Conservation (phyloP, 257 asterid species). For the Solanum tarapatanum region DNA sequence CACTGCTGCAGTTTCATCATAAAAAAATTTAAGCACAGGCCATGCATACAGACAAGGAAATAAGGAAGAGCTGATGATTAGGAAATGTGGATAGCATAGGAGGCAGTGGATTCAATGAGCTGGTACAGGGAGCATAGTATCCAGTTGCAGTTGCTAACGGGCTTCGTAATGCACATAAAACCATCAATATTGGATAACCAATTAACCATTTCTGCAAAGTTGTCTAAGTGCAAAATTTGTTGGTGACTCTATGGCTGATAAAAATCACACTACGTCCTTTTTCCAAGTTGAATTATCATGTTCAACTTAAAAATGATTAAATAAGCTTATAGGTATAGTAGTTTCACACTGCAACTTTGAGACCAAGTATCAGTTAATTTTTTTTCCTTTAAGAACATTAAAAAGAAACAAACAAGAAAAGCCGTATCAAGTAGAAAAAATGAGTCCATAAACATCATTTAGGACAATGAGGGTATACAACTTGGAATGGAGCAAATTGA, state of each 20-base stretch:
- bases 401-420: neutral
- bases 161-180: neutral
- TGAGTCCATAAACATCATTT: neutral
- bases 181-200: neutral
- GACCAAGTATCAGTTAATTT: neutral
- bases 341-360: neutral
- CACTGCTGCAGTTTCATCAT: slow-evolving; percentile 18
- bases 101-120: neutral
- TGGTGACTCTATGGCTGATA: neutral
- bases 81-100: neutral
- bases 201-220: neutral
- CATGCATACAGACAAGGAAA: neutral
- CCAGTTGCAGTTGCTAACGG: neutral
- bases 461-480: neutral
- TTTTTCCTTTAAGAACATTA: neutral
- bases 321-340: neutral
- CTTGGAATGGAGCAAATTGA: neutral
- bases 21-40: neutral
- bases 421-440: neutral
- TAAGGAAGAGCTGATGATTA: neutral
- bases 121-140: neutral
- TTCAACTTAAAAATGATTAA: neutral
- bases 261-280: neutral
- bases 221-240: neutral
- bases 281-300: neutral